phyloP scores from a whole-genome alignment of 257 asterid species.

The Thymus quinquecostatus region DNA sequence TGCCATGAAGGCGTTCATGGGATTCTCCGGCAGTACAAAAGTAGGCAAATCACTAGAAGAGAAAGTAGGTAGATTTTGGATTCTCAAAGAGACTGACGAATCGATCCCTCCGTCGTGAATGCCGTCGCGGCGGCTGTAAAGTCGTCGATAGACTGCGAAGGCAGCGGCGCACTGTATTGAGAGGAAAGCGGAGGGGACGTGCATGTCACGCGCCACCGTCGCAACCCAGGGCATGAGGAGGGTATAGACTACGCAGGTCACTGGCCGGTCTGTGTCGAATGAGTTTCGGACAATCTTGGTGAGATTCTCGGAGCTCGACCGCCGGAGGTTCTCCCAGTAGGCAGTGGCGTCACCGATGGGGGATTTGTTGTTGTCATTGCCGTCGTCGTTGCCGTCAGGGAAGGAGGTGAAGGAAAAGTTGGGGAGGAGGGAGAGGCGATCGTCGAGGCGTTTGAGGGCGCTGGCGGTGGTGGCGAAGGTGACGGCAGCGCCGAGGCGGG shows the following conservation, averaged over 20 bases:
- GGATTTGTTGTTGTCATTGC: background rate
- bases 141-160: conserved; percentile 45
- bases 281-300: conserved; percentile 21
- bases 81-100: conserved; percentile 18
- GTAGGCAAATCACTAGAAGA: conserved; percentile 46
- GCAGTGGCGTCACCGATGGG: background rate
- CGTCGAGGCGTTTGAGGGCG: conserved; percentile 33
- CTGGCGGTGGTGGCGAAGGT: conserved; percentile 52
- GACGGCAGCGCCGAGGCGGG: conserved; percentile 48
- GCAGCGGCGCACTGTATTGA: conserved; percentile 57
- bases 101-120: background rate
- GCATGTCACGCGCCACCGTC: conserved; percentile 44
- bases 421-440: conserved; percentile 30
- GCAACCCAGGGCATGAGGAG: conserved; percentile 58
- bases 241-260: conserved; percentile 48
- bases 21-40: conserved; percentile 36
- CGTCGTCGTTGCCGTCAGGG: conserved; percentile 45
- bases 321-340: conserved; percentile 34
- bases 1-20: background rate
- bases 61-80: conserved; percentile 50
- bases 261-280: conserved; percentile 33
- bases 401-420: conserved; percentile 42
- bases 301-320: conserved; percentile 29
- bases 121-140: conserved; percentile 35
- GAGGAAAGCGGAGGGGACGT: conserved; percentile 52